Percentiles rank a stretch among this genome's conserved stretches.
Conservation (phyloP, 2,329 filamentous ascomycete genomes). For the Fusarium domesticum region DNA sequence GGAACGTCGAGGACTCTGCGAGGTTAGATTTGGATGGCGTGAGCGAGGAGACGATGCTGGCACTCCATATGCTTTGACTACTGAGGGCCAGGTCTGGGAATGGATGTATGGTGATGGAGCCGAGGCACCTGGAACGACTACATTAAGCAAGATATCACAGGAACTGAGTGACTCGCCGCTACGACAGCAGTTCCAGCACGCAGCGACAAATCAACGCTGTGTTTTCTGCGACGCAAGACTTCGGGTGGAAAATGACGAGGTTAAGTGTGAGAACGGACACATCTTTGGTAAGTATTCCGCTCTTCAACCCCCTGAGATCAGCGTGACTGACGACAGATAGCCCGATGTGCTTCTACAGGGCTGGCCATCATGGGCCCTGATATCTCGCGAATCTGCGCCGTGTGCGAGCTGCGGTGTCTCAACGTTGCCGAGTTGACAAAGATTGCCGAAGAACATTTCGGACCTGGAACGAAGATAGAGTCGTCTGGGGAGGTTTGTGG, state of each 20-base stretch:
- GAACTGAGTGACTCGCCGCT: slow-evolving; percentile 28
- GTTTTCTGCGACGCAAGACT: slow-evolving; percentile 45
- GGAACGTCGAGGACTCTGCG: slow-evolving; percentile 40
- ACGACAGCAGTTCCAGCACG: slow-evolving; percentile 38
- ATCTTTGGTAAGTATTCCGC: slow-evolving; percentile 36
- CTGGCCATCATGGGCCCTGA: slow-evolving; percentile 54
- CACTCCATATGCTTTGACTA: slow-evolving; percentile 31
- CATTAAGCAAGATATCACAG: slow-evolving; percentile 14
- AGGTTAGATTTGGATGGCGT: slow-evolving; percentile 38
- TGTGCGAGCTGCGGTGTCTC: slow-evolving; percentile 53
- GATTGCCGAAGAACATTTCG: slow-evolving; percentile 33
- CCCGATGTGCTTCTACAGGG: slow-evolving; percentile 52
- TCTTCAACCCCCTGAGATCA: background rate
- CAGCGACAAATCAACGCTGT: slow-evolving; percentile 41
- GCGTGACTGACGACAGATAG: slow-evolving; percentile 30
- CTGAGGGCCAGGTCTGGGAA: slow-evolving; percentile 55
- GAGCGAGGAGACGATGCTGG: slow-evolving; percentile 11
- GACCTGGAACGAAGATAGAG: slow-evolving; percentile 29
- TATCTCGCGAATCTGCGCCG: slow-evolving; percentile 52
- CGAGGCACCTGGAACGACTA: slow-evolving; percentile 42
- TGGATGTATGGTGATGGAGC: slow-evolving; percentile 57
- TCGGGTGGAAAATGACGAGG: slow-evolving; percentile 32
- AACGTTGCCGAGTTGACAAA: slow-evolving; percentile 41
- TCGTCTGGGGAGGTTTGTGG: slow-evolving; percentile 38
- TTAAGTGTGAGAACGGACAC: slow-evolving; percentile 40